Percentiles rank a stretch among this genome's conserved stretches.
Evolutionary conservation across 306 rosid species (phyloP).

Genomic region (Carpinus fangiana): DNA sequence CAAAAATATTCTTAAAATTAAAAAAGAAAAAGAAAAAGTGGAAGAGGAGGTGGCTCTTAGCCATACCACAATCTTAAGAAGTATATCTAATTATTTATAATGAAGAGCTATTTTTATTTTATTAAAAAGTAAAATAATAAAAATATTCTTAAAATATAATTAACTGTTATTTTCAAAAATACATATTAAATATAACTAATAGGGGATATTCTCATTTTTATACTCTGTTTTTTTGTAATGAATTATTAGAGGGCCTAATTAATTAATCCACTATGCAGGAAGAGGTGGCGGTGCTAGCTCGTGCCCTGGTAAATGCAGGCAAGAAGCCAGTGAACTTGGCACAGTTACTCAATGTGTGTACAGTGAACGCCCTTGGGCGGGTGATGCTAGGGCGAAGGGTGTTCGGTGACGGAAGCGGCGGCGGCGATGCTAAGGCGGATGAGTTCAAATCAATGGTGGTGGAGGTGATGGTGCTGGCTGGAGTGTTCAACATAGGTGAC

Average conservation of each 20-base stretch:
- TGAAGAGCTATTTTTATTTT: no score
- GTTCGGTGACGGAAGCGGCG: slow-evolving; percentile 46
- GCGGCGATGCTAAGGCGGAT: slow-evolving; percentile 48
- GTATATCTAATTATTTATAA: no score
- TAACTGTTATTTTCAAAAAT: no score
- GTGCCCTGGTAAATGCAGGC: slow-evolving; percentile 44
- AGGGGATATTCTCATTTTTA: no score
- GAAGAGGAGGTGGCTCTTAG: no score
- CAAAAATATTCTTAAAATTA: no score
- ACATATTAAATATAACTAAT: no score
- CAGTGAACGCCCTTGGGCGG: slow-evolving; percentile 62
- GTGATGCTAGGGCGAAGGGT: slow-evolving; percentile 65
- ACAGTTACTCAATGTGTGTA: slow-evolving; percentile 59
- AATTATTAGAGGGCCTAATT: neutral
- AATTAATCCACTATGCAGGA: slow-evolving; percentile 42
- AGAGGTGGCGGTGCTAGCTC: slow-evolving; percentile 51
- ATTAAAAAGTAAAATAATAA: no score
- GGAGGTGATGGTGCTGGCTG: slow-evolving; percentile 65
- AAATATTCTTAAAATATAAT: no score
- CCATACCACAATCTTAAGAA: no score
- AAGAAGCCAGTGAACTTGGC: slow-evolving; percentile 48
- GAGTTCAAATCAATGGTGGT: slow-evolving; percentile 72
- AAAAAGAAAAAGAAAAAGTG: no score
- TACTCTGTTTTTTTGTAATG: no score
- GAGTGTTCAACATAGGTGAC: slow-evolving; percentile 71